Evolutionary conservation across 75 land plant genomes (phyloP), one percentile per base, ranked within the genome.

Genomic region (Isoetes taiwanensis): DNA sequence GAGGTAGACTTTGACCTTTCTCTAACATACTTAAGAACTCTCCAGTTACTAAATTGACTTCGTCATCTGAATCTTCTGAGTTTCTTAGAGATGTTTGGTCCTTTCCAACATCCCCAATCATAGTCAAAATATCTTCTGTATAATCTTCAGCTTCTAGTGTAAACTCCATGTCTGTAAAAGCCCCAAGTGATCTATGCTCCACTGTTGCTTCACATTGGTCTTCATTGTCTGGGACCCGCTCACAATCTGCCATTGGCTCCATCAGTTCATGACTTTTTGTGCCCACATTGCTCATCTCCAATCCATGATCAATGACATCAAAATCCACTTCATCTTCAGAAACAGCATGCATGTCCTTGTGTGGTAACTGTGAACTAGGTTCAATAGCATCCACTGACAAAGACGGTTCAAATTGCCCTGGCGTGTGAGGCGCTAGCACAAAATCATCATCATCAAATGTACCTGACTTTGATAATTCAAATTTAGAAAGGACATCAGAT

Each of bases 21-120:
- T 5, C 31, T 32, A 86, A 59, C 81, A 84, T 72, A 55, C 57
- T 54, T 50, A 93, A 66, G 59, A 93, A 93, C 41, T 93, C 93
- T 38, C 56, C 75, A 24, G 77, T 84, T 16, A 85, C 82, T 24
- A 70, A 66, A 23, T 87, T 83, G 12, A 70, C 63, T 24, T 62
- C 66, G 63, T 76, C 84, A 53, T 91, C 88, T 52, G 74, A 72
- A 52, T 73, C 68, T 17, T 32, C 79, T 33, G 12, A 10, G 9
- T 14, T 37, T 37, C 14, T 14, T 37, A 14, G 12, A 37, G 39
- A 14, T 9, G 9, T 37, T 37, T 14, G 39, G 9, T 10, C 39
- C 39, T 37, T 30, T 10, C 57, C 12, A 5, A 21, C 32, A 16
- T 21, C 31, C 6, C 12, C 6, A 54, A 14, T 8, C 19, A 19